Evolutionary conservation across 768 basidiomycete genomes (phyloP), one percentile per base, ranked within the genome.

Genomic region (Amanita brunnescens): DNA sequence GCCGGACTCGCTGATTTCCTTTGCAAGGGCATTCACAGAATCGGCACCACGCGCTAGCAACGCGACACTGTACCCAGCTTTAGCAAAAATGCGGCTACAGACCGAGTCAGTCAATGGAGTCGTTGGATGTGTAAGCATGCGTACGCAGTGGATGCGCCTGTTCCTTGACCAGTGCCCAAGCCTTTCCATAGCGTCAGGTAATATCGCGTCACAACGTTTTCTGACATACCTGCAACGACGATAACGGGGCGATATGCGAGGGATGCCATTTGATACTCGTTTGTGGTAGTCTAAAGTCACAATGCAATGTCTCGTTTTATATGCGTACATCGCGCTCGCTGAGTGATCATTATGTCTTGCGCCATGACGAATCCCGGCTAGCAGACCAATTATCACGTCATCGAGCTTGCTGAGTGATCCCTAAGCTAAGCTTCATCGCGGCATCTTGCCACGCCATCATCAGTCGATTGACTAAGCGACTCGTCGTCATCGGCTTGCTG

Each of bases 21-120:
- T 62, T 9, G 81, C 76, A 5, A 85, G 64, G 23, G 66, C 69
- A 41, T 76, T 65, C n/a, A 86, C 69, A 18, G 73, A 60, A 14
- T 76, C 75, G 2, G 69, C 59, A 12, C 79, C 77, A 42, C 84
- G 72, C 10, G 84, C 81, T 33, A 87, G 70, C 39, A 88, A 66
- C 0, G 85, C 86, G 29, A 87, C 73, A 38, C 71, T 77, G 59
- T 85, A 87, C 0, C 85, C 85, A 26, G 76, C 65, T 58, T 77
- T 78, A 5, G 79, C 72, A 54, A 85, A 83, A 13, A 77, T 56
- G 26, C 79, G 81, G 14, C 83, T 84, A 7, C 54, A 14, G 44
- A 2, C 24, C 13, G 53, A 55, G 43, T 40, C 16, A 21, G 8
- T 26, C 39, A 13, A 20, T 24, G 21, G 33, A 29, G 30, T 5